These are phyloP conservation scores for Trichoderma gamsii DNA, from an alignment of 495 filamentous ascomycete genomes.

Conservation along the genomic window DNA sequence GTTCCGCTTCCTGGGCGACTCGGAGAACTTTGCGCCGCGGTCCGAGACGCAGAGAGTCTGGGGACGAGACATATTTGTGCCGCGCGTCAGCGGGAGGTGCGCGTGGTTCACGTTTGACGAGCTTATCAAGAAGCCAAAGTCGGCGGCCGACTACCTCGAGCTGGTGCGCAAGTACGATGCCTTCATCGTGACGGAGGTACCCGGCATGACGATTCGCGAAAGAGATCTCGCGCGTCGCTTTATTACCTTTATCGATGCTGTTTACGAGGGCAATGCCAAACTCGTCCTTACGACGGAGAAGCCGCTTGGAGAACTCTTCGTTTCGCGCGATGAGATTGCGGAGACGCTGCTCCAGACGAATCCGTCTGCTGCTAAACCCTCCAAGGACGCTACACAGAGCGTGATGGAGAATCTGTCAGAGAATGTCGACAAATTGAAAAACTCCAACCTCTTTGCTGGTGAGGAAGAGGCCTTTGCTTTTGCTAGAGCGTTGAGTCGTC, in stretches of 20 bases:
- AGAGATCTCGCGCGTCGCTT: conserved; percentile 90
- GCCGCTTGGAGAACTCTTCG: conserved; percentile 78
- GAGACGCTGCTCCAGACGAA: conserved; percentile 40
- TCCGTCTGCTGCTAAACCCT: conserved; percentile 20
- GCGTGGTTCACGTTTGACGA: conserved; percentile 88
- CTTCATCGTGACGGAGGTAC: conserved; percentile 86
- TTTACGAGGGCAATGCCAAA: conserved; percentile 85
- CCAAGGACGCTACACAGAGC: conserved; percentile 34
- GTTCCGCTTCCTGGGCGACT: conserved; percentile 89
- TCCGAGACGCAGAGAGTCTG: conserved; percentile 77
- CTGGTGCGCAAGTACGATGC: conserved; percentile 86
- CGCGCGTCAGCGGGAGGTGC: conserved; percentile 77
- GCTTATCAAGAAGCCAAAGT: conserved; percentile 77
- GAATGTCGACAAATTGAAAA: conserved; percentile 79
- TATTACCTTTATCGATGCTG: conserved; percentile 95
- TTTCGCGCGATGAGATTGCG: conserved; percentile 70
- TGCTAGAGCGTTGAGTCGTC: conserved; percentile 74
- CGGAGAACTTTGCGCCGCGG: conserved; percentile 62
- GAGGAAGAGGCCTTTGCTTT: conserved; percentile 98
- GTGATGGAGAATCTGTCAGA: conserved; percentile 92
- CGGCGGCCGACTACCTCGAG: conserved; percentile 93
- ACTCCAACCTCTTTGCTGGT: conserved; percentile 80
- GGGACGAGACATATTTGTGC: conserved; percentile 85
- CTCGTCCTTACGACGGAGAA: conserved; percentile 86
- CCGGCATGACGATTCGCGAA: conserved; percentile 78